Evolutionary conservation across 2,329 filamentous ascomycete genomes (phyloP), one percentile per base, ranked within the genome.

Genomic region (Penicillium sp.): DNA sequence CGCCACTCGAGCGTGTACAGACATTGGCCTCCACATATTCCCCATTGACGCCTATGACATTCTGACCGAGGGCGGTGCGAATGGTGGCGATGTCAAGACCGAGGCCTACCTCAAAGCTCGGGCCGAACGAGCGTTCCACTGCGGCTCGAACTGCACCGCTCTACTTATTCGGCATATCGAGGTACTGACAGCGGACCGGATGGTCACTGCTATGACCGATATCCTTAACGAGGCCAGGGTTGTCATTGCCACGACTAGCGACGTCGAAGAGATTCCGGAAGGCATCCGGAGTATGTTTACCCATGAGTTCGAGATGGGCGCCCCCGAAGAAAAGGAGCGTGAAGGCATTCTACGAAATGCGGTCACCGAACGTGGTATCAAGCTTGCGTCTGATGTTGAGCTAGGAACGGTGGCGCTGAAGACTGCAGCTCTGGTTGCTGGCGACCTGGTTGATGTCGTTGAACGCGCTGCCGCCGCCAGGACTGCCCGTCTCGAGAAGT

Each of bases 371-470:
- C 81, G 84, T 25, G 84, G 87, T 2, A 79, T 95, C 20, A 80
- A 82, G n/a, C 73, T 96, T 1, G 88, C 91, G 15, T 81, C 87
- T 0, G 86, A 91, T 44, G 89, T 96, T 3, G 90, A 96, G 48
- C 77, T 98, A 4, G 81, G 83, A 54, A 83, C 86, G 8, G 85
- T 98, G 13, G 93, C 93, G 0, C 80, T 98, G 44, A 97, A 97
- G 75, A 98, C 93, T 7, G 93, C 93, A 6, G 93, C 93, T 1
- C 78, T 98, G 6, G 93, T 98, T 3, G 93, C 93, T 18, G 93
- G 91, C 12, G 92, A 98, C 66, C 75, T 98, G 8, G 86, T 95
- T 1, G 93, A 98, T 65, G 92, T 98, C 0, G 89, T 96, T 28
- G 91, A 96, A 63, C 83, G 93, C 41, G 93, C 93, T 1, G 76